A percentile compares a stretch with the other conserved stretches of the same genome.
These are phyloP conservation scores for Phaeosphaeria sp. DNA, from an alignment of 2,329 filamentous ascomycete species.

Conservation along the genomic window DNA sequence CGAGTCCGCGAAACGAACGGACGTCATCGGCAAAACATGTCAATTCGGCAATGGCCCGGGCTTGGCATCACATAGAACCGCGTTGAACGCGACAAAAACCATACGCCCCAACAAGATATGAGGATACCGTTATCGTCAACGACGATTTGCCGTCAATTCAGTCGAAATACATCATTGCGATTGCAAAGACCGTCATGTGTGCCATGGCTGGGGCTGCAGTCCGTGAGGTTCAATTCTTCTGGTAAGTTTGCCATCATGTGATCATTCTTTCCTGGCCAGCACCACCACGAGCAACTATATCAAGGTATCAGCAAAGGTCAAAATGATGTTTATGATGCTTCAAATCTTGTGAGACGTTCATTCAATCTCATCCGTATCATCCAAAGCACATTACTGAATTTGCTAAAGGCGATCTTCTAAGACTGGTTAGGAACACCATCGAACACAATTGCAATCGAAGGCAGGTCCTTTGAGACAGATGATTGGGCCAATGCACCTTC, in stretches of 20 bases:
- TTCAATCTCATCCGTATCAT: neutral
- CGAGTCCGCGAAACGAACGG: slow-evolving; percentile 7
- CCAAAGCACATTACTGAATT: neutral
- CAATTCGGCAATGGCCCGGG: slow-evolving; percentile 18
- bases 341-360: neutral
- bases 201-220: slow-evolving; percentile 20
- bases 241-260: slow-evolving; percentile 43
- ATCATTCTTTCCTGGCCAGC: slow-evolving; percentile 8
- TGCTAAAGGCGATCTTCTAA: slow-evolving; percentile 18
- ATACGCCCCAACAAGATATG: slow-evolving; percentile 20
- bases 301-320: neutral
- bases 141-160: slow-evolving; percentile 31
- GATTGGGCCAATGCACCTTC: slow-evolving; percentile 83
- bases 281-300: neutral
- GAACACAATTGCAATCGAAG: slow-evolving; percentile 63
- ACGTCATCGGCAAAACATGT: slow-evolving; percentile 37
- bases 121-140: slow-evolving; percentile 27
- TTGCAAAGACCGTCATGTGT: slow-evolving; percentile 12
- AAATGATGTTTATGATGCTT: neutral
- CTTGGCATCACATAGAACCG: slow-evolving; percentile 34
- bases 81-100: slow-evolving; percentile 19
- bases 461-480: slow-evolving; percentile 70
- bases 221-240: slow-evolving; percentile 39
- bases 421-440: slow-evolving; percentile 13
- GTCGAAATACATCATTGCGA: slow-evolving; percentile 7